Evolutionary conservation across 2,329 filamentous ascomycete species (phyloP).

Genomic region (Cordyceps militaris): DNA sequence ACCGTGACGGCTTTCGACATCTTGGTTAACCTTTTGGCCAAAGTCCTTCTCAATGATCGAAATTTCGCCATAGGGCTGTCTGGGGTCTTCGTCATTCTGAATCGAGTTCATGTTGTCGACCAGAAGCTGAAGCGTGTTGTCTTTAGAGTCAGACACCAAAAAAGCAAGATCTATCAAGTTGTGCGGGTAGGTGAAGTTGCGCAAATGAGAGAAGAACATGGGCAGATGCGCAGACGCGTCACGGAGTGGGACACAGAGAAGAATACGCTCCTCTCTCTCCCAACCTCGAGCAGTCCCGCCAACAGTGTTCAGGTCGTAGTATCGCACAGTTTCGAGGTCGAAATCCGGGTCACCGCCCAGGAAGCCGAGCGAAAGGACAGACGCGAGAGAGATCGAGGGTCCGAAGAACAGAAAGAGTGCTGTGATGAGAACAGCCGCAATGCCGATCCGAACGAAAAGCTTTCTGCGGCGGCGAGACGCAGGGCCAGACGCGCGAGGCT

Average conservation of each 20-base stretch:
- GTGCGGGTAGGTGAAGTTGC: slow-evolving; percentile 95
- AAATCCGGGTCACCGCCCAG: slow-evolving; percentile 60
- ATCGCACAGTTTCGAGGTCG: slow-evolving; percentile 89
- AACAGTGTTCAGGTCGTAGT: slow-evolving; percentile 90
- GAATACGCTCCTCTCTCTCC: slow-evolving; percentile 92
- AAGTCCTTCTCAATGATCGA: slow-evolving; percentile 99
- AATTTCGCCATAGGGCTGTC: slow-evolving; percentile 86
- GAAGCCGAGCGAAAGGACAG: slow-evolving; percentile 61
- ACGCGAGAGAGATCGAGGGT: slow-evolving; percentile 56
- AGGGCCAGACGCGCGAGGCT: slow-evolving; percentile 69
- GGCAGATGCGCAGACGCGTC: slow-evolving; percentile 86
- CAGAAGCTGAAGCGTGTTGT: slow-evolving; percentile 73
- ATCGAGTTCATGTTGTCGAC: slow-evolving; percentile 68
- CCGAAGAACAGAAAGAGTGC: slow-evolving; percentile 71
- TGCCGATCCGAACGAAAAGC: slow-evolving; percentile 61
- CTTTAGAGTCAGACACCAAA: slow-evolving; percentile 94
- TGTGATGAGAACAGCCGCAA: slow-evolving; percentile 50
- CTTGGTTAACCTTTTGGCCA: slow-evolving; percentile 94
- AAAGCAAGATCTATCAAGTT: slow-evolving; percentile 95
- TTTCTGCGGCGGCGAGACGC: slow-evolving; percentile 66
- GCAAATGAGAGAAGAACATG: slow-evolving; percentile 98
- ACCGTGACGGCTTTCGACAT: slow-evolving; percentile 94
- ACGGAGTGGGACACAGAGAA: slow-evolving; percentile 88
- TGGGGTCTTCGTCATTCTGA: slow-evolving; percentile 71
- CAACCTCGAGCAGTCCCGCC: slow-evolving; percentile 88